Percentiles rank a stretch among this genome's conserved stretches.
Conservation (phyloP, 1,284 basidiomycete genomes). For the Sparassis latifolia region DNA sequence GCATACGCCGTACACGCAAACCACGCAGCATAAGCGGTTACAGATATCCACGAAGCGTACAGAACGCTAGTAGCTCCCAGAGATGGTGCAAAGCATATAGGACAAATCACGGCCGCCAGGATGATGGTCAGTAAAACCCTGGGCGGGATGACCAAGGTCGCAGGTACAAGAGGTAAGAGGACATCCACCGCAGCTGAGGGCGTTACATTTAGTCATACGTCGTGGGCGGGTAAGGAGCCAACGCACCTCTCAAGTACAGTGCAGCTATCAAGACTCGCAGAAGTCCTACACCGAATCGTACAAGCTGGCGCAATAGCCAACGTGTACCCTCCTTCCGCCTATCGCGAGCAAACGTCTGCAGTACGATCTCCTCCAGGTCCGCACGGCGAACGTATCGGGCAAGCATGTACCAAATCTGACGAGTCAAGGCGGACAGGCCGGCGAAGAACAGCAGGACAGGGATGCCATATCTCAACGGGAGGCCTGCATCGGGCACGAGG, state of each 20-base stretch:
- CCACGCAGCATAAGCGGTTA: constrained; percentile 55
- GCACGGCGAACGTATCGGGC: constrained; percentile 58
- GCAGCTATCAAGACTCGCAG: constrained; percentile 47
- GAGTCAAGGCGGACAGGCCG: constrained; percentile 48
- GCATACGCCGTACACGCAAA: constrained; percentile 44
- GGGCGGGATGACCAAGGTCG: constrained; percentile 23
- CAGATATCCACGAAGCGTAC: constrained; percentile 51
- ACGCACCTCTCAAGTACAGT: constrained; percentile 61
- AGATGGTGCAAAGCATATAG: constrained; percentile 46
- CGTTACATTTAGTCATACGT: neutral
- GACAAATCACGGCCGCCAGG: constrained; percentile 37
- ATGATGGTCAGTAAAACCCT: constrained; percentile 30
- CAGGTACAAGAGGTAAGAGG: constrained; percentile 39
- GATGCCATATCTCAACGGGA: constrained; percentile 45
- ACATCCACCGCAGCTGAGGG: constrained; percentile 44
- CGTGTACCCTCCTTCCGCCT: constrained; percentile 37
- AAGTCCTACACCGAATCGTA: constrained; percentile 35
- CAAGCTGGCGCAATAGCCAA: constrained; percentile 26
- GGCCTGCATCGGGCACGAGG: constrained; percentile 39
- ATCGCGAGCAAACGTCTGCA: constrained; percentile 54
- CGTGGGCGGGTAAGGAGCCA: neutral
- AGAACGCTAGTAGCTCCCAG: constrained; percentile 45
- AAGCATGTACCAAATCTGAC: constrained; percentile 70
- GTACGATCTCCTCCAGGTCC: constrained; percentile 56
- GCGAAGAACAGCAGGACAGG: constrained; percentile 49